These are phyloP conservation scores for Ettlia oleoabundans DNA, from an alignment of 139 green algal genomes.

Conservation along the genomic window DNA sequence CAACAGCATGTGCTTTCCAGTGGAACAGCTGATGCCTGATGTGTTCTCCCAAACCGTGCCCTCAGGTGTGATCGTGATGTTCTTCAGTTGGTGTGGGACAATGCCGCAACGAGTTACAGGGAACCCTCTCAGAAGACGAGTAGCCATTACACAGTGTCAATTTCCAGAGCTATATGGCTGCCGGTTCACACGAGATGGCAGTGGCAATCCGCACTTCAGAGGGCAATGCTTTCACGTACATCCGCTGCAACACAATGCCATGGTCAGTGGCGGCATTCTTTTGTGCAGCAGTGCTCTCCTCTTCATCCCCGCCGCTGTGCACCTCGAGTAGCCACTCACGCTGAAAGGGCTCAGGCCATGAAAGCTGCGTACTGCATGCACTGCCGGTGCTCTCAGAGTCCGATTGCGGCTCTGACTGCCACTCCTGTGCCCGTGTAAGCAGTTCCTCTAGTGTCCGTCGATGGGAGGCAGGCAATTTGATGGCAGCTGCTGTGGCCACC, in stretches of 20 bases:
- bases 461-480: neutral
- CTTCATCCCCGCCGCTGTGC: neutral
- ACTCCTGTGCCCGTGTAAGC: neutral
- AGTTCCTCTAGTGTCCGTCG: neutral
- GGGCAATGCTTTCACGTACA: slow-evolving; percentile 28
- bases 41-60: no score
- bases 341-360: slow-evolving; percentile 20
- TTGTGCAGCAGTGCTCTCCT: neutral
- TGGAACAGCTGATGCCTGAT: no score
- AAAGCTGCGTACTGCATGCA: neutral
- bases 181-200: neutral
- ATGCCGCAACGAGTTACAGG: no score
- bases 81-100: no score
- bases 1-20: no score
- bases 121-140: neutral
- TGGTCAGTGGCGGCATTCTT: neutral
- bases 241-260: slow-evolving; percentile 1
- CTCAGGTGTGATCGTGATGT: no score
- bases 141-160: neutral
- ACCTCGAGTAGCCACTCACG: slow-evolving; percentile 35
- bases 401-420: no score
- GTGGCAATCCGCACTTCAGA: slow-evolving; percentile 33
- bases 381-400: neutral
- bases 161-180: no score
- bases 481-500: neutral